phyloP scores from a whole-genome alignment of 2,329 filamentous ascomycete genomes.

The Epichloe aotearoae region DNA sequence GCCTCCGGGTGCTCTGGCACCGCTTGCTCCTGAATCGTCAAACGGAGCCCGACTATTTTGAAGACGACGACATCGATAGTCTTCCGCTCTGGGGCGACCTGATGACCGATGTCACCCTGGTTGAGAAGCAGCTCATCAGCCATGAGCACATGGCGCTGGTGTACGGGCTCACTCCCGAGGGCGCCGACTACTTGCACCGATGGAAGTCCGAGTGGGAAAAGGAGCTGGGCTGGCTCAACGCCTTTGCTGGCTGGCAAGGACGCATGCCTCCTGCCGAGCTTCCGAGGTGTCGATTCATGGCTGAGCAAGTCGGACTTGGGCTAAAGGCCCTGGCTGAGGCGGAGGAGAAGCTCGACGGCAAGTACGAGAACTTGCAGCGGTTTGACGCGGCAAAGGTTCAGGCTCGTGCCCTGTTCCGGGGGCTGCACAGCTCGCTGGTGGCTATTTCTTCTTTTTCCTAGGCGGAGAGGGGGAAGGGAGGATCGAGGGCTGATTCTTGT shows the following conservation, averaged over 20 bases:
- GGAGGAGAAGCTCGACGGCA: conserved; percentile 7
- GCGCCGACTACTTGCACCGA: conserved; percentile 3
- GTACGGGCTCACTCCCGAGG: conserved; percentile 6
- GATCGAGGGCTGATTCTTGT: too few species aligned
- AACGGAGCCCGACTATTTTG: not conserved
- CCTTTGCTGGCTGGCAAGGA: conserved; percentile 9
- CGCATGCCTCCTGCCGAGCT: not conserved
- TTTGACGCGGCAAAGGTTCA: not conserved
- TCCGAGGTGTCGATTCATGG: not conserved
- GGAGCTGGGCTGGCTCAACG: conserved; percentile 9
- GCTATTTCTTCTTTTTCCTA: not conserved
- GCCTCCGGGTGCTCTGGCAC: not conserved
- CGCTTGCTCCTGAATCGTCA: not conserved
- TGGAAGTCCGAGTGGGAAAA: conserved; percentile 3
- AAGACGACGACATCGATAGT: not conserved
- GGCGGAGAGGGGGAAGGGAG: too few species aligned
- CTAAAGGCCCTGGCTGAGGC: not conserved
- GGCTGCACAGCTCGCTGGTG: not conserved
- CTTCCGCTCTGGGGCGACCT: conserved; percentile 1
- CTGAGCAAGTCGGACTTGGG: not conserved
- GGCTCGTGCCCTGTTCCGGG: not conserved
- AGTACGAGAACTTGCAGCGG: not conserved
- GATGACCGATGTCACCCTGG: not conserved
- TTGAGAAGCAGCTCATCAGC: not conserved
- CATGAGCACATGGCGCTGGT: not conserved